Base-by-base conservation (phyloP, 2,329 filamentous ascomycete genomes). In the Exophiala alcalophila region DNA sequence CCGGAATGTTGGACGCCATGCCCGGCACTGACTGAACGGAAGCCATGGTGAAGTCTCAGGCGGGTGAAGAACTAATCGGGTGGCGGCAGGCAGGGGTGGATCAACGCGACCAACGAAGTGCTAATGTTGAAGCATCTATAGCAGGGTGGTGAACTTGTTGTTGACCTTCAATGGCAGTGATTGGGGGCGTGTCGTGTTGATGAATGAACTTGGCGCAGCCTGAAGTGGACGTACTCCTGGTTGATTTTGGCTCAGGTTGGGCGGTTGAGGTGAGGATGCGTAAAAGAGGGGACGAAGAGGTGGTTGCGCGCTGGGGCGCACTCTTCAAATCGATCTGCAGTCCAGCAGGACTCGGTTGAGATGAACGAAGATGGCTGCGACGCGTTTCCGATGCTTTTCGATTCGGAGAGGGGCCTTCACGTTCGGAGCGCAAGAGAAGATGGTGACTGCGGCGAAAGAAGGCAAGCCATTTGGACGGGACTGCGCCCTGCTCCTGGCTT, bases 11-110 rank as follows among this genome's bases (percentile, higher is more conserved):
- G 62, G 83, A 76, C 65, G 83, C 79, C 66, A 84, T 77, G 58
- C 78, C 77, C 52, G 83, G 79, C 53, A 81, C 75, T 59, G 80
- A 69, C 70, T 92, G 86, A 60, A 89, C 81, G 52, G 86, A 90
- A 65, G 87, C 83, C 87, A 94, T 94, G 60, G 47, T 76, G 67
- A 54, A 39, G 29, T 33, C 20, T 40, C 31, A 37, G 35, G 26
- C 34, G 28, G 9, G 31, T 15, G 34, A 23, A 19, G 26, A 33
- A 44, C 26, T 24, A 30, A 15, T 26, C n/a, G n/a, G n/a, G 19
- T 25, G 35, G 31, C 14, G 25, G 24, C n/a, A 35, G 44, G 40
- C 20, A 29, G 32, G 26, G 28, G 31, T 26, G 24, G 41, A 31
- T 50, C 40, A 26, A 37, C 34, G 30, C 33, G 24, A 39, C 37